These are phyloP conservation scores for Serendipita sp. DNA, from an alignment of 768 basidiomycete species.

Conservation along the genomic window DNA sequence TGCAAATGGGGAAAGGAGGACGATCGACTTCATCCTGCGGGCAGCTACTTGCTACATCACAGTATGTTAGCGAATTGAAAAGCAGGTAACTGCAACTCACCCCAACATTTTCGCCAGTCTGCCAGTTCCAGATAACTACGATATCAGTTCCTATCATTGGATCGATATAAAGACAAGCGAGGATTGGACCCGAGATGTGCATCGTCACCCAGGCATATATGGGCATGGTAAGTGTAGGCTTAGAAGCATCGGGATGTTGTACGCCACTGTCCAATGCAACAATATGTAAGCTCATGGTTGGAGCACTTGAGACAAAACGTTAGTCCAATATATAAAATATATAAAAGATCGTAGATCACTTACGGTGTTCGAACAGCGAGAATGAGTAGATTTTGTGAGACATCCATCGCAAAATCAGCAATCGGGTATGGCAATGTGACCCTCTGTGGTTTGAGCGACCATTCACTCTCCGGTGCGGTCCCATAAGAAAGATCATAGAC, in stretches of 20 bases:
- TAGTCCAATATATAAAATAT: neutral
- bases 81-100: neutral
- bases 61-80: neutral
- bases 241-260: neutral
- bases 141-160: neutral
- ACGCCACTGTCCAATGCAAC: neutral
- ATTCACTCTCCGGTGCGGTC: neutral
- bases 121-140: neutral
- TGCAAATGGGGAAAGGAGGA: neutral
- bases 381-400: neutral
- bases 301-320: neutral
- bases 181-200: neutral
- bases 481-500: neutral
- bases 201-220: neutral
- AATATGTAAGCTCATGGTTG: neutral
- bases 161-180: neutral
- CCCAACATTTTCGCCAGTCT: neutral
- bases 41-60: neutral
- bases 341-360: neutral
- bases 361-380: neutral
- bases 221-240: neutral
- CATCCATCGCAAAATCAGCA: slow-evolving; percentile 5
- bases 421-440: neutral
- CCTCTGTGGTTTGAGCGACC: too few species aligned
- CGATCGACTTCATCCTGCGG: neutral